phyloP scores from a whole-genome alignment of 148 eudicot species.

The Fagopyrum esculentum region DNA sequence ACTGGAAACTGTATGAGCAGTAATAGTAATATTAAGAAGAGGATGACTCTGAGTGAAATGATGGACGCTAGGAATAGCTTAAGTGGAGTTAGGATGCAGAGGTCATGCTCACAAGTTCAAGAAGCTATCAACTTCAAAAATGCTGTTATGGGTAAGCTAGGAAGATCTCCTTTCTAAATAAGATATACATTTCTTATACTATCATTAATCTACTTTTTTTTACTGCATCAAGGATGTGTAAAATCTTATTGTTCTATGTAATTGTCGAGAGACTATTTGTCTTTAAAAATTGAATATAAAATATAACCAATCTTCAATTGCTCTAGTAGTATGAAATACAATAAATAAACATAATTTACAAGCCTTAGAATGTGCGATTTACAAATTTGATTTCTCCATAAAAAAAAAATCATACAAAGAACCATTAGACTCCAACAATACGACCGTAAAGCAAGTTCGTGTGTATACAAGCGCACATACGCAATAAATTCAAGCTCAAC shows the following conservation, averaged over 20 bases:
- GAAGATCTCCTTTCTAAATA: slow-evolving; percentile 24
- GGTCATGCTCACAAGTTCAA: slow-evolving; percentile 70
- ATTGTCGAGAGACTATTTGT: no score
- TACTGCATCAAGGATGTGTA: not conserved
- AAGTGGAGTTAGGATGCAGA: slow-evolving; percentile 74
- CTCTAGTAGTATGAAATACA: no score
- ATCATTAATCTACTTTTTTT: not conserved
- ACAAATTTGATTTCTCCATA: no score
- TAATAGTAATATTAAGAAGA: slow-evolving; percentile 27
- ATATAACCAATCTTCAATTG: no score
- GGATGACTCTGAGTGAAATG: slow-evolving; percentile 47
- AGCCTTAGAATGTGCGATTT: no score
- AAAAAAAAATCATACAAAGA: no score
- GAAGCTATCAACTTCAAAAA: slow-evolving; percentile 61
- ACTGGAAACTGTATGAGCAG: not conserved
- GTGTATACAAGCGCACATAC: no score
- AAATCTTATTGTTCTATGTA: not conserved
- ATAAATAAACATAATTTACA: no score
- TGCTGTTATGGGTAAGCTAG: slow-evolving; percentile 68
- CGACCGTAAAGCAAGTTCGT: no score
- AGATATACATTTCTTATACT: not conserved
- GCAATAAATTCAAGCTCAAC: no score
- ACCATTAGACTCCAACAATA: no score
- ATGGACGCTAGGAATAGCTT: slow-evolving; percentile 70
- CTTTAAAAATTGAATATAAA: no score